These are phyloP conservation scores for Thermoascus crustaceus DNA, from an alignment of 2,329 filamentous ascomycete species.

Conservation along the genomic window DNA sequence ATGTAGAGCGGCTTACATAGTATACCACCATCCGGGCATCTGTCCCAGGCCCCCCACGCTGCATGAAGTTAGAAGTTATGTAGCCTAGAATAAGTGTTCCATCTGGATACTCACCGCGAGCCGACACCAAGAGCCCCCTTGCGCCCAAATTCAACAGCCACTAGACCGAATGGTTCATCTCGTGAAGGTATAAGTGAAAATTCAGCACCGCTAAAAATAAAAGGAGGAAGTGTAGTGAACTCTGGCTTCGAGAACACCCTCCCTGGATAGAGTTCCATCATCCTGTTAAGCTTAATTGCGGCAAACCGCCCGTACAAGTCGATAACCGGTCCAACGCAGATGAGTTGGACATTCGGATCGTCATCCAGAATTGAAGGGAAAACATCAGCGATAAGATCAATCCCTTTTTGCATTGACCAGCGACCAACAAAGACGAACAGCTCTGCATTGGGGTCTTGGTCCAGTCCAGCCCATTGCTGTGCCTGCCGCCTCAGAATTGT, in stretches of 20 bases:
- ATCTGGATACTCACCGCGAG: slow-evolving; percentile 7
- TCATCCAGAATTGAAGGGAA: slow-evolving; percentile 53
- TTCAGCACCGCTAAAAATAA: slow-evolving; percentile 56
- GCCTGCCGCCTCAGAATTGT: slow-evolving; percentile 47
- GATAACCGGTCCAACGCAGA: slow-evolving; percentile 53
- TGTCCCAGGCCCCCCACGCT: slow-evolving; percentile 54
- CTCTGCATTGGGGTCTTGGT: slow-evolving; percentile 50
- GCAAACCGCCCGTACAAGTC: slow-evolving; percentile 57
- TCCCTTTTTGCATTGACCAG: slow-evolving; percentile 57
- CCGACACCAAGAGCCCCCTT: slow-evolving; percentile 57
- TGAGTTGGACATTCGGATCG: slow-evolving; percentile 48
- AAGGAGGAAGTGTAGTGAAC: slow-evolving; percentile 53
- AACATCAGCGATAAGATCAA: slow-evolving; percentile 56
- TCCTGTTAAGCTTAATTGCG: slow-evolving; percentile 50
- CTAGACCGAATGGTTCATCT: slow-evolving; percentile 57
- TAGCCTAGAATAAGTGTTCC: not conserved
- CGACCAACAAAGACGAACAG: slow-evolving; percentile 58
- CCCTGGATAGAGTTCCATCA: slow-evolving; percentile 53
- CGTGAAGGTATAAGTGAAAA: slow-evolving; percentile 58
- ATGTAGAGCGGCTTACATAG: slow-evolving; percentile 30
- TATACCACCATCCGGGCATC: slow-evolving; percentile 60
- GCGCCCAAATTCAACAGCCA: slow-evolving; percentile 57
- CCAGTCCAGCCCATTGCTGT: slow-evolving; percentile 54
- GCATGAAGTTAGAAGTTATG: slow-evolving; percentile 18
- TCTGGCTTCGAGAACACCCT: slow-evolving; percentile 55